Percentiles rank a stretch among this genome's conserved stretches.
phyloP scores from a whole-genome alignment of 2,329 filamentous ascomycete species.

The Bisporella sp. region DNA sequence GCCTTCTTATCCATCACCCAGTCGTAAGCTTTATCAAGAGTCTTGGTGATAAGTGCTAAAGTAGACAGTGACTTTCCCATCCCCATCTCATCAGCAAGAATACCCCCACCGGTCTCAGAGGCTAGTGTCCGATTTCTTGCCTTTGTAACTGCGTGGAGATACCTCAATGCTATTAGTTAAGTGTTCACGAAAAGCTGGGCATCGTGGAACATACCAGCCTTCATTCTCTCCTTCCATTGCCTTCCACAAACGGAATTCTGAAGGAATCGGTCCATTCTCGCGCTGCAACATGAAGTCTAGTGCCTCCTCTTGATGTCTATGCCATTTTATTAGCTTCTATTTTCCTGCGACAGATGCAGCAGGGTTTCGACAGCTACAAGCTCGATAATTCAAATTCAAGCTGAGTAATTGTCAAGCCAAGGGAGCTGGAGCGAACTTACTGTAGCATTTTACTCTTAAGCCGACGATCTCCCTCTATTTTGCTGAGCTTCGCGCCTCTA shows the following conservation, averaged over 20 bases:
- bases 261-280: slow-evolving; percentile 29
- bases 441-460: slow-evolving; percentile 3
- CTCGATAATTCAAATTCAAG: too few relatives aligned
- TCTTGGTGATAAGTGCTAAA: slow-evolving; percentile 37
- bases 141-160: slow-evolving; percentile 75
- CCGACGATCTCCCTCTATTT: slow-evolving; percentile 3
- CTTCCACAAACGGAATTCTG: slow-evolving; percentile 28
- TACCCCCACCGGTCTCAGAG: slow-evolving; percentile 53
- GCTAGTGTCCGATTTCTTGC: slow-evolving; percentile 49
- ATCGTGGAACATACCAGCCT: slow-evolving; percentile 12
- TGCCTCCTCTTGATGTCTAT: slow-evolving; percentile 32
- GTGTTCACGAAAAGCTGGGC: slow-evolving; percentile 20
- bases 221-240: slow-evolving; percentile 13
- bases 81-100: slow-evolving; percentile 51
- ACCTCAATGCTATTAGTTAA: slow-evolving; percentile 40
- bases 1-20: slow-evolving; percentile 5
- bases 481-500: slow-evolving; percentile 5
- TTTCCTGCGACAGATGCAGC: neutral
- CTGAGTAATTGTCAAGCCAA: too few relatives aligned
- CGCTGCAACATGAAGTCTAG: slow-evolving; percentile 33
- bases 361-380: neutral
- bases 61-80: slow-evolving; percentile 46
- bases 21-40: slow-evolving; percentile 28
- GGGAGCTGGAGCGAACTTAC: slow-evolving; percentile 1
- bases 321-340: neutral